Base-by-base conservation (phyloP, 208 protist genomes). In the Wallacemonas collosoma region DNA sequence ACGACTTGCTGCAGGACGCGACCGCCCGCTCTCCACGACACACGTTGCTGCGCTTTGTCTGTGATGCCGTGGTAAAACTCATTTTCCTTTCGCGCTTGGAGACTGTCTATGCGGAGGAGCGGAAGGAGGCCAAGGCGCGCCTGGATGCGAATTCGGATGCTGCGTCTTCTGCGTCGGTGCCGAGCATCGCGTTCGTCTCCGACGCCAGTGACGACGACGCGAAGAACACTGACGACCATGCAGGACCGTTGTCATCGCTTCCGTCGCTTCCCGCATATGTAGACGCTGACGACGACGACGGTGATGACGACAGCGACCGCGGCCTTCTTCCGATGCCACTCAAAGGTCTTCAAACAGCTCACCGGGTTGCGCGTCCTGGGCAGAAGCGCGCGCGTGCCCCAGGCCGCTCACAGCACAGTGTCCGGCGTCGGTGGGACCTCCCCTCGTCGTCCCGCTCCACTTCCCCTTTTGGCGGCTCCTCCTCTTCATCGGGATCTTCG, bases 11-110 rank as follows among this genome's bases (percentile, higher is more conserved):
- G 38, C n/a, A 71, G 3, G 78, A 65, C 44, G 17, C 53, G 9
- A 79, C 75, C 12, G 73, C 74, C 47, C 61, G 75, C 12, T 71
- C 75, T 15, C 61, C 39, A 39, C 47, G 58, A 6, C 44, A 51
- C 50, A 53, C 58, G 14, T 70, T 93, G 60, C 73, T 93, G 69
- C 90, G 83, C 2, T 88, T 93, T 69, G 77, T 84, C 12, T 88
- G 83, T 45, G 85, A 91, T 50, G 79, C 67, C 2, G 68, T 92
- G 26, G 88, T 93, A 65, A 89, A 83, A 55, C 73, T 93, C 11
- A 78, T 83, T 3, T 93, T 93, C 62, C 75, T 79, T 2, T 82
- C 91, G 54, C 68, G 77, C 41, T 75, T 93, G 35, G 56, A 90
- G 61, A 74, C 65, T 15, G 55, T 55, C 36, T 56, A 70, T 45